Conservation (phyloP, 1,139 yeast genomes). For the Blastobotrys malaysiensis region DNA sequence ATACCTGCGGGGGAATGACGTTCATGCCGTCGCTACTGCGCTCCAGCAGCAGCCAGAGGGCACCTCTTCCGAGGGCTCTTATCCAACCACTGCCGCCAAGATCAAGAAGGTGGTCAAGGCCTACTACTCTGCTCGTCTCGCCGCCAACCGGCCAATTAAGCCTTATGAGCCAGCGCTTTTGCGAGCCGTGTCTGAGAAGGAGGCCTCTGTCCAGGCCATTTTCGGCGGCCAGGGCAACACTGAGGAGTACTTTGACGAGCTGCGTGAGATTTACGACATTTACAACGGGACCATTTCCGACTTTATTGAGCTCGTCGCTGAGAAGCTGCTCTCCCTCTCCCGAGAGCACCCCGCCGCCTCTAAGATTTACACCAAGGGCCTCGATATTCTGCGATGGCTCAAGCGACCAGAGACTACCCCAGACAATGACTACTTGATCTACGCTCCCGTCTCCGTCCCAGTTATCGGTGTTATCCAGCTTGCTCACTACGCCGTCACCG, state of each 20-base stretch:
- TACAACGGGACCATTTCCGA: slow-evolving; percentile 74
- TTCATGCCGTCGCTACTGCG: slow-evolving; percentile 80
- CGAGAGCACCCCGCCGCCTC: slow-evolving; percentile 71
- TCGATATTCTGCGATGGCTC: slow-evolving; percentile 84
- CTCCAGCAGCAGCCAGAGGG: slow-evolving; percentile 37
- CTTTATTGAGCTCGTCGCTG: slow-evolving; percentile 64
- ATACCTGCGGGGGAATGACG: slow-evolving; percentile 70
- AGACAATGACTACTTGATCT: slow-evolving; percentile 77
- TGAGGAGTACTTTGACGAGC: slow-evolving; percentile 95
- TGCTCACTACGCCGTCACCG: slow-evolving; percentile 86
- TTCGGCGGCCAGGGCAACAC: slow-evolving; percentile 99
- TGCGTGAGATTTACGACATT: slow-evolving; percentile 72
- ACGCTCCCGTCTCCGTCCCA: slow-evolving; percentile 94
- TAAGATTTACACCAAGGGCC: slow-evolving; percentile 90
- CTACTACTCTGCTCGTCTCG: slow-evolving; percentile 53
- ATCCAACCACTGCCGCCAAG: slow-evolving; percentile 65
- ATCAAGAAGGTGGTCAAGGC: slow-evolving; percentile 70
- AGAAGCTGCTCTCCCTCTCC: slow-evolving; percentile 61
- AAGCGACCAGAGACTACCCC: slow-evolving; percentile 82
- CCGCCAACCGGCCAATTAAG: slow-evolving; percentile 45
- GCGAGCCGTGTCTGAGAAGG: slow-evolving; percentile 52
- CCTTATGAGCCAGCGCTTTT: slow-evolving; percentile 60
- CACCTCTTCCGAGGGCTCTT: slow-evolving; percentile 36
- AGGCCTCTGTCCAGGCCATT: slow-evolving; percentile 69
- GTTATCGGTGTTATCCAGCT: slow-evolving; percentile 92